Percentiles rank a stretch among this genome's conserved stretches.
phyloP scores from a whole-genome alignment of 2,329 filamentous ascomycete species.

The Penicillium rolfsii region DNA sequence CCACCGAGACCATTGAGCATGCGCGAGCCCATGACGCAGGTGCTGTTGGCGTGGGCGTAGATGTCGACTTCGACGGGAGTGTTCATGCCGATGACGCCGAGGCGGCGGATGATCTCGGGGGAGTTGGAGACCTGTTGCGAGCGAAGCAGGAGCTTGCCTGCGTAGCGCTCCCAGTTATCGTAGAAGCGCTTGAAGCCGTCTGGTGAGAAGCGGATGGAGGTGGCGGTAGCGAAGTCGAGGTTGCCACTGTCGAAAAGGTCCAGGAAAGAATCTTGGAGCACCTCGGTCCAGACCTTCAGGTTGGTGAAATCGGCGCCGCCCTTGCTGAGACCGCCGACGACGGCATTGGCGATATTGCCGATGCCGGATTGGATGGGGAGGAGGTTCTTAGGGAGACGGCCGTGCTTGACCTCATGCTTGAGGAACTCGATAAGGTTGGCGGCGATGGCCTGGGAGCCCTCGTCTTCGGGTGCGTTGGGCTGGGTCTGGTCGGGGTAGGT shows the following conservation, averaged over 20 bases:
- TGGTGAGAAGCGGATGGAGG: constrained; percentile 86
- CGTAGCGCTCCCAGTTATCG: constrained; percentile 78
- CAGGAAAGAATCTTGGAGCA: constrained; percentile 89
- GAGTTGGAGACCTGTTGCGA: constrained; percentile 88
- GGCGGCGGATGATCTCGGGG: constrained; percentile 83
- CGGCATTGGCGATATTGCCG: constrained; percentile 90
- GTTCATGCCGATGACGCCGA: constrained; percentile 93
- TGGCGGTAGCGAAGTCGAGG: constrained; percentile 87
- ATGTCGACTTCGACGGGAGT: constrained; percentile 93
- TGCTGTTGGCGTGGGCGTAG: constrained; percentile 90
- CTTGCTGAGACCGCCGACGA: constrained; percentile 78
- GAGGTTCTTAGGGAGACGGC: constrained; percentile 74
- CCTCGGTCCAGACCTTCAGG: constrained; percentile 91
- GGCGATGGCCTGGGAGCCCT: constrained; percentile 71
- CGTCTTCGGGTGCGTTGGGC: constrained; percentile 77
- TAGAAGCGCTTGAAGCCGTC: constrained; percentile 92
- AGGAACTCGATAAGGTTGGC: constrained; percentile 80
- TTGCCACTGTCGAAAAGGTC: constrained; percentile 88
- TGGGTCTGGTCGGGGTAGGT: constrained; percentile 78
- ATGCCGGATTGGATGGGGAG: constrained; percentile 85
- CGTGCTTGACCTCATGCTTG: constrained; percentile 79
- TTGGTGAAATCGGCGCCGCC: constrained; percentile 78
- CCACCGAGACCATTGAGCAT: constrained; percentile 87
- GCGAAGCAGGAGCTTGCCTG: constrained; percentile 80
- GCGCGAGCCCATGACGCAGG: constrained; percentile 83